Base-by-base conservation (phyloP, 768 basidiomycete species). In the Crucibulum laeve region DNA sequence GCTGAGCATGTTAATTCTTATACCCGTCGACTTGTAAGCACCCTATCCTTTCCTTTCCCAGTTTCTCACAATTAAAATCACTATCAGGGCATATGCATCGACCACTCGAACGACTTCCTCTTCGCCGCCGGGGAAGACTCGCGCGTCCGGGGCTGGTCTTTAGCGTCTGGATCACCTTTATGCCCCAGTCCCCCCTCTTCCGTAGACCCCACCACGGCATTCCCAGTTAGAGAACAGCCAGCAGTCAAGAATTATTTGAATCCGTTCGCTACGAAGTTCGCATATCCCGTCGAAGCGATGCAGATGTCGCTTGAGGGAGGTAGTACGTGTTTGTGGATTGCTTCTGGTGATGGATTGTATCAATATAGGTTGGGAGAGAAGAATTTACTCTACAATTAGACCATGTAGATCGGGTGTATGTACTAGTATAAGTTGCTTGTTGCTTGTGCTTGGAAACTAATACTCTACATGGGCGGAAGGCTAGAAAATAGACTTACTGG, bases 111-210 rank as follows among this genome's bases (percentile, higher is more conserved):
- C 38, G 66, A 76, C 22, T 74, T 82, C 39, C 54, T 91, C 14
- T 86, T 86, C 46, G 81, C 82, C 6, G 82, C 82, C 0, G 86
- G 86, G 7, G 73, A 80, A 48, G 87, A 91, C 58, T 49, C 62
- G 33, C 70, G 69, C 24, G 72, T 89, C 45, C 77, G 84, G 18
- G 74, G 73, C 2, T 90, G 87, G 87, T 84, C 84, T 8, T 57
- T 89, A 6, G 68, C 60, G 13, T 75, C 72, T 5, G 86, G 84
- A 4, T 61, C 61, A 13, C 63, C 63, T 4, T 46, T 82, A 15
- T 18, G 47, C 17, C 53, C 64, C 28, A 13, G 14, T 8, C 10
- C 25, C 57, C 44, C 36, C 56, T 17, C 32, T 30, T 11, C 18
- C 44, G 25, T 10, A 15, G 21, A 21, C 24, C 4, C 22, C 28